Conservation (phyloP, 352 stramenopile genomes). For the Phytophthora pinifolia region DNA sequence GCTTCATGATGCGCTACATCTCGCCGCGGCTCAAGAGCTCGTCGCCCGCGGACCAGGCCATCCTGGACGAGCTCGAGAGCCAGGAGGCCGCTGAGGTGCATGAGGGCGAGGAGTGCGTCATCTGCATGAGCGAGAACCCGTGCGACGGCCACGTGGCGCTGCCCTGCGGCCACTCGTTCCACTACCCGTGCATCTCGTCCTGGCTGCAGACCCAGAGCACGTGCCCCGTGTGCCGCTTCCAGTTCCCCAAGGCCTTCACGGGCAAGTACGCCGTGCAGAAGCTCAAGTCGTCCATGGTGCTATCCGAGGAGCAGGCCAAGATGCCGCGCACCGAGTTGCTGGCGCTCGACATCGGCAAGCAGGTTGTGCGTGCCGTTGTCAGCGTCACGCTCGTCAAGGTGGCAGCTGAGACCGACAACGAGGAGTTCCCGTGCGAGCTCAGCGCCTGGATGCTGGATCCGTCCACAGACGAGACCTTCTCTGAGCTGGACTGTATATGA, state of each 20-base stretch:
- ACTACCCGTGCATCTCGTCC: slow-evolving; percentile 90
- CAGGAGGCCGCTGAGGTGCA: slow-evolving; percentile 32
- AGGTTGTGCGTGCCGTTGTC: slow-evolving; percentile 56
- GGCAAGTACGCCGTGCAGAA: slow-evolving; percentile 71
- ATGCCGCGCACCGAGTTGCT: slow-evolving; percentile 45
- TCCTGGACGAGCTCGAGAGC: slow-evolving; percentile 50
- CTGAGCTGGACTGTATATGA: slow-evolving; percentile 46
- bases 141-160: slow-evolving; percentile 53
- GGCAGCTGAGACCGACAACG: slow-evolving; percentile 39
- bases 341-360: slow-evolving; percentile 46
- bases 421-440: slow-evolving; percentile 67
- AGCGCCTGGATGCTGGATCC: slow-evolving; percentile 51
- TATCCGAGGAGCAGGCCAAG: slow-evolving; percentile 44
- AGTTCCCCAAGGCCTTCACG: slow-evolving; percentile 78
- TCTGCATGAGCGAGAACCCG: slow-evolving; percentile 90
- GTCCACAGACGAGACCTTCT: slow-evolving; percentile 38
- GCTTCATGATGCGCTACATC: slow-evolving; percentile 80
- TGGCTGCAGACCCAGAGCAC: slow-evolving; percentile 91
- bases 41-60: slow-evolving; percentile 56
- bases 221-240: slow-evolving; percentile 94
- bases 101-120: slow-evolving; percentile 69
- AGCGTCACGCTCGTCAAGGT: slow-evolving; percentile 64
- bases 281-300: slow-evolving; percentile 61
- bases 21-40: slow-evolving; percentile 67
- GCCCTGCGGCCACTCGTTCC: slow-evolving; percentile 92